Base-by-base conservation (phyloP, 495 filamentous ascomycete species). In the Aspergillus kassunensis region DNA sequence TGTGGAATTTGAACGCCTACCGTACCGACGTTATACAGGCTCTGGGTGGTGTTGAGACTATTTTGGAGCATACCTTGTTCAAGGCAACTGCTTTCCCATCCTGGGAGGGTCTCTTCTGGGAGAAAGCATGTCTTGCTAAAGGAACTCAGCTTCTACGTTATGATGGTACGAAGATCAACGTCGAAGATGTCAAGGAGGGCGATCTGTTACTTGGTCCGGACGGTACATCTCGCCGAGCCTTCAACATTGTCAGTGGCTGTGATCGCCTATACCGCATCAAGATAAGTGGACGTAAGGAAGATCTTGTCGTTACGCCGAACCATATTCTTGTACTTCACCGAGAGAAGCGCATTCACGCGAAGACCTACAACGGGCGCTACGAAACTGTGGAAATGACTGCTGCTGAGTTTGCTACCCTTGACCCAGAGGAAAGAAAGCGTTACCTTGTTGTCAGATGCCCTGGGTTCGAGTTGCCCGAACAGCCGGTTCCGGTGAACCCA, bases 61-160 rank as follows among this genome's bases (percentile, higher is more conserved):
- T 99, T 63, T 79, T 99, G 9, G 95, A 99, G 66, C 93, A 99
- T 63, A 97, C 93, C 0, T 70, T 99, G 8, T 99, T 99, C 84
- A 97, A 97, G 66, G 95, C 95, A 6, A 99, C 95, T 1, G 95
- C 92, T 42, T 99, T 99, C 70, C 91, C 93, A 19, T 95, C 89
- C 3, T 99, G 95, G 93, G 95, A 99, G 68, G 95, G 95, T 63
- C 78, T 99, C 18, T 99, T 99, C 69, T 99, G 95, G 95, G 95
- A 97, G 63, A 87, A 87, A 52, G 91, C 90, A 40, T 81, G 71
- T 62, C 62, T 73, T 53, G 66, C 66, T 25, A 66, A 69, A 49
- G 68, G 68, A 13, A 74, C 71, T 13, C 60, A 58, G 41, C 55
- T 74, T 21, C 45, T 75, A 16, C 62, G 68, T 16, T 69, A 72